Evolutionary conservation across 768 basidiomycete genomes (phyloP).

Genomic region (Leccinellum albellum): DNA sequence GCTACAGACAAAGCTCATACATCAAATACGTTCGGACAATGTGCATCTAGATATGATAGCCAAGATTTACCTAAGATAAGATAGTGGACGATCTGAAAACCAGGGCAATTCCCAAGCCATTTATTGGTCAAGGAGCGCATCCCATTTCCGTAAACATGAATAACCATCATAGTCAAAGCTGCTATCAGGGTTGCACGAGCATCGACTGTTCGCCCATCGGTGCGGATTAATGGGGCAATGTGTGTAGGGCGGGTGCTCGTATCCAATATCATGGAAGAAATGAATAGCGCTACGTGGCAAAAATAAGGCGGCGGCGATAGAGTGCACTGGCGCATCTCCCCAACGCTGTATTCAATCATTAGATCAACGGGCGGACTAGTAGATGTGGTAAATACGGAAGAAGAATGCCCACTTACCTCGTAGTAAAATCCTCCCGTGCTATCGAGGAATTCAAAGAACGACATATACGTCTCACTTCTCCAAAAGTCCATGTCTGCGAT

Average conservation of each 20-base stretch:
- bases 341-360: slow-evolving; percentile 52
- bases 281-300: slow-evolving; percentile 86
- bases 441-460: slow-evolving; percentile 84
- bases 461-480: slow-evolving; percentile 76
- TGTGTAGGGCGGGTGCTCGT: slow-evolving; percentile 27
- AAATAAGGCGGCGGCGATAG: slow-evolving; percentile 88
- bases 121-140: slow-evolving; percentile 4
- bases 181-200: slow-evolving; percentile 19
- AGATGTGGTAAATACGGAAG: not conserved
- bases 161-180: slow-evolving; percentile 30
- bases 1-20: not conserved
- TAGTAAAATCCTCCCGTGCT: slow-evolving; percentile 83
- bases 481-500: slow-evolving; percentile 84
- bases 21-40: not conserved
- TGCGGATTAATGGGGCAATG: slow-evolving; percentile 20
- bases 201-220: slow-evolving; percentile 23
- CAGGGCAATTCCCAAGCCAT: not conserved
- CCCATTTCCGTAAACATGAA: slow-evolving; percentile 26
- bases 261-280: slow-evolving; percentile 89
- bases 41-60: not conserved
- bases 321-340: slow-evolving; percentile 93
- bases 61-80: not conserved
- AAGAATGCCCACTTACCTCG: slow-evolving; percentile 48
- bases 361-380: not conserved
- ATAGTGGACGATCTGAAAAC: not conserved